Base-by-base conservation (phyloP, 192 early-diverging fungal genomes). In the Coemansia sp. region DNA sequence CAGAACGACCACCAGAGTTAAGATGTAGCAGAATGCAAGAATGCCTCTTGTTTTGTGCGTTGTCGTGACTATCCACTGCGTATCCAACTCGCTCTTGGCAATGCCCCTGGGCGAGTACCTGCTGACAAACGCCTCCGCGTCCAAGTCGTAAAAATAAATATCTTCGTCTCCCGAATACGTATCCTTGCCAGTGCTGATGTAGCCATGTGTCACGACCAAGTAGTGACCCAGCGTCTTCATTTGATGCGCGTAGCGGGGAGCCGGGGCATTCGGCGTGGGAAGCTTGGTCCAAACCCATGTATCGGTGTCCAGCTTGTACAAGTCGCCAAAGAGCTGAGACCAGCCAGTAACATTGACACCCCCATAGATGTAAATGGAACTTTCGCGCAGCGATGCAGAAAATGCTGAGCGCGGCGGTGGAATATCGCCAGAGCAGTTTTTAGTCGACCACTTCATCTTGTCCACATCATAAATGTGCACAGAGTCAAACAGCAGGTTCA, bases 71-170 rank as follows among this genome's bases (percentile, higher is more conserved):
- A 53, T 38, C 77, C 77, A 79, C 41, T 71, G 61, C 10, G 62
- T 68, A n/a, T 79, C 77, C 16, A 79, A 52, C 45, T 79, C 77
- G 3, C 0, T 13, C 3, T 43, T 35, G 2, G 77, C 52, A 39
- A 72, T 71, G 7, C 65, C 69, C 3, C 37, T 37, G 10, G 77
- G 77, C 33, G 72, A 79, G 62, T 74, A 79, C 10, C 35, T 36
- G 18, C 60, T 55, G 13, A 79, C 77, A 66, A 71, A 79, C 18
- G 68, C 41, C 50, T 63, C n/a, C 28, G 28, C 20, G 21, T 59
- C 35, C 64, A 79, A 36, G 55, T 74, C 69, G 42, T 79, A 79
- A 58, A 79, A 74, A 43, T 79, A 79, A 13, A 79, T 79, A 59
- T 76, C 61, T 0, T 31, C 5, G 33, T 76, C 74, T 20, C 74